Conservation (phyloP, 2,329 filamentous ascomycete genomes). For the Aureobasidium musti region DNA sequence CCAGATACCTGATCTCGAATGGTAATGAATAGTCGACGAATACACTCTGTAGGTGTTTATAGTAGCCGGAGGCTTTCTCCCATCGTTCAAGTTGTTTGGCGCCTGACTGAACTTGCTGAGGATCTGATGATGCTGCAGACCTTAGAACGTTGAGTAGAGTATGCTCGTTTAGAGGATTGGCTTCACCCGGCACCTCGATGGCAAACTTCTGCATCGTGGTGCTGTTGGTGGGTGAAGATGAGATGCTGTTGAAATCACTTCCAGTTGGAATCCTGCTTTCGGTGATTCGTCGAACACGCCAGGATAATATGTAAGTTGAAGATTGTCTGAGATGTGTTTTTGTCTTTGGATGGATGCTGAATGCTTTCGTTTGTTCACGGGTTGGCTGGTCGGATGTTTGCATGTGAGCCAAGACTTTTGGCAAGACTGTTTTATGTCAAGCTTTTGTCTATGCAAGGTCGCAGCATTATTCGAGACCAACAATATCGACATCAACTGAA, state of each 20-base stretch:
- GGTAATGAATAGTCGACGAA: constrained; percentile 80
- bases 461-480: neutral
- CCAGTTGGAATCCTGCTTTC: too few species aligned
- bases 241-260: neutral
- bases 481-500: neutral
- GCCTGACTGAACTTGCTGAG: constrained; percentile 54
- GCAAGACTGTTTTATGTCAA: neutral
- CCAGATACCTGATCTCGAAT: constrained; percentile 78
- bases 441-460: constrained; percentile 1
- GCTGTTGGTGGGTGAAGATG: constrained; percentile 13
- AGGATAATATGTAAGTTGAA: neutral
- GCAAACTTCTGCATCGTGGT: constrained; percentile 35
- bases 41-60: constrained; percentile 59
- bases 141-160: constrained; percentile 53
- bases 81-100: constrained; percentile 56
- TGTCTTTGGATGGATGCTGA: constrained; percentile 1
- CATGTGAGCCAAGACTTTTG: constrained; percentile 8
- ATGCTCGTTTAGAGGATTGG: constrained; percentile 58
- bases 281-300: neutral
- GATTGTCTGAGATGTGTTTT: neutral
- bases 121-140: constrained; percentile 51
- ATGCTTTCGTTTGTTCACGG: constrained; percentile 4
- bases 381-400: constrained; percentile 14
- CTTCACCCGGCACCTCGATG: constrained; percentile 78
- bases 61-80: constrained; percentile 53